Conservation (phyloP, 805 yeast species). For the Metschnikowia orientalis region DNA sequence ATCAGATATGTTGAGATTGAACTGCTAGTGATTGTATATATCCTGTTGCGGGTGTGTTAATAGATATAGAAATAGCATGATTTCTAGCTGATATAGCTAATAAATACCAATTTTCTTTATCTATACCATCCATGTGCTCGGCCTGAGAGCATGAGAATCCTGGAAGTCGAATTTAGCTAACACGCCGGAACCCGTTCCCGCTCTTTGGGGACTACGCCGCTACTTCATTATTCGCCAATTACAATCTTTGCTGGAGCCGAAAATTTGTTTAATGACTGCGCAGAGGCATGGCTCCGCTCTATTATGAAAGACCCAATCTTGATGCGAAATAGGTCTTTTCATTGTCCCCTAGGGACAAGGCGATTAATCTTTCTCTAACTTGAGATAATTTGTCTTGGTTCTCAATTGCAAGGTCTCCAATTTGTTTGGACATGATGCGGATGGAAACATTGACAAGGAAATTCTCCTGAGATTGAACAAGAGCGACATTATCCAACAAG, state of each 20-base stretch:
- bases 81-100: background rate
- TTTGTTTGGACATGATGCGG: constrained; percentile 47
- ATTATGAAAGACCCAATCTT: constrained; percentile 7
- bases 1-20: too few relatives aligned
- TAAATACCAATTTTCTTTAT: too few relatives aligned
- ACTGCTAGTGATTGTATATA: background rate
- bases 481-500: constrained; percentile 44
- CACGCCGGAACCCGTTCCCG: too few relatives aligned
- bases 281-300: too few relatives aligned
- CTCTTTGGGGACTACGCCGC: too few relatives aligned
- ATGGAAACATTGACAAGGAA: constrained; percentile 38
- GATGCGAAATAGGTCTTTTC: constrained; percentile 34
- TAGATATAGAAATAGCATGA: background rate
- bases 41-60: background rate
- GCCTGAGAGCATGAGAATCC: too few relatives aligned
- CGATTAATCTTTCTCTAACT: constrained; percentile 30
- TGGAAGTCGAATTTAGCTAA: too few relatives aligned
- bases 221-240: too few relatives aligned
- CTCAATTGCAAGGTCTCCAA: constrained; percentile 39
- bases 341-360: constrained; percentile 44
- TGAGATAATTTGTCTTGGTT: constrained; percentile 15
- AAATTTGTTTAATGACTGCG: too few relatives aligned
- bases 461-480: constrained; percentile 24
- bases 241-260: too few relatives aligned
- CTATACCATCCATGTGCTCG: too few relatives aligned